Evolutionary conservation across 257 asterid species (phyloP).

Genomic region (Coffea eugenioides): DNA sequence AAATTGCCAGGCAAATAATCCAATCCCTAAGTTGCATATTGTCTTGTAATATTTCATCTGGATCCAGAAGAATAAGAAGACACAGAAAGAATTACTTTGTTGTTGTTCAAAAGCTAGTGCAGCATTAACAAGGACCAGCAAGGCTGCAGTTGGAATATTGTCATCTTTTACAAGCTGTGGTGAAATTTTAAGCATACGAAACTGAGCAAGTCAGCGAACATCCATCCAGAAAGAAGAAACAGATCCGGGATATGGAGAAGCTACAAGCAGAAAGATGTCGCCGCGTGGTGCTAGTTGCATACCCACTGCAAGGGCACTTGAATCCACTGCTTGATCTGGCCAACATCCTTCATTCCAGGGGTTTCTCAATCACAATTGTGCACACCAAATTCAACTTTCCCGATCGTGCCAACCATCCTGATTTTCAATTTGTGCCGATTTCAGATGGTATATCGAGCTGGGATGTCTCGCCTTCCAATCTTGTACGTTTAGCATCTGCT

Average conservation of each 20-base stretch:
- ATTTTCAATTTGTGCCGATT: not conserved
- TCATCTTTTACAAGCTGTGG: not conserved
- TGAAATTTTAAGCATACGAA: not conserved
- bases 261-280: not conserved
- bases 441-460: conserved; percentile 13
- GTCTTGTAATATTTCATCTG: no score
- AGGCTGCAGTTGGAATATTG: not conserved
- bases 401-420: conserved; percentile 10
- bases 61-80: no score
- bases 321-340: conserved; percentile 25
- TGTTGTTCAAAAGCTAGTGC: no score
- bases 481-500: conserved; percentile 4
- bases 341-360: conserved; percentile 16
- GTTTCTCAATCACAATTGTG: conserved; percentile 12
- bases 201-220: not conserved
- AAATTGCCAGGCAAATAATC: no score
- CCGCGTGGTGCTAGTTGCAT: conserved; percentile 16
- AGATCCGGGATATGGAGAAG: no score
- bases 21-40: no score
- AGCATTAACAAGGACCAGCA: not conserved
- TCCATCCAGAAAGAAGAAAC: not conserved
- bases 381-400: conserved; percentile 21
- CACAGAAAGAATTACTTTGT: no score
- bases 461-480: conserved; percentile 21
- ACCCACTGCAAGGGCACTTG: conserved; percentile 24